Conservation (phyloP, 805 yeast genomes). For the Grigorovia humatica region DNA sequence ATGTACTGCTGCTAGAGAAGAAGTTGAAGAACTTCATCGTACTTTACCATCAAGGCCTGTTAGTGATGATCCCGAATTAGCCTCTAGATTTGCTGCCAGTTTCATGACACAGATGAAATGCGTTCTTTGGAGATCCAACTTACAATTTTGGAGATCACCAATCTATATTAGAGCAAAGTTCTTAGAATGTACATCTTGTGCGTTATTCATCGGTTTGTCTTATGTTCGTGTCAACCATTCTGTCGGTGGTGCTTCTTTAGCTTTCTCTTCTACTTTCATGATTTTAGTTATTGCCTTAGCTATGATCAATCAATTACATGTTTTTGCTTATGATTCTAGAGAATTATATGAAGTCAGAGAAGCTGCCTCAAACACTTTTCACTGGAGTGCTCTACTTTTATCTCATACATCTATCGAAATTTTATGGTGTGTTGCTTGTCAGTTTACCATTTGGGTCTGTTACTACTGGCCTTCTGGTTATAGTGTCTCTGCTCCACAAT, state of each 20-base stretch:
- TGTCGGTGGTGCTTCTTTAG: constrained; percentile 55
- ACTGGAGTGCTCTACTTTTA: constrained; percentile 50
- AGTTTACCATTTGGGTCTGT: constrained; percentile 34
- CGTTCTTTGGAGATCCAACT: constrained; percentile 42
- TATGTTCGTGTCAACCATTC: constrained; percentile 51
- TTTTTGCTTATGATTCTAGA: constrained; percentile 49
- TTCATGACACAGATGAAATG: constrained; percentile 32
- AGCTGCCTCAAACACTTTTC: constrained; percentile 59
- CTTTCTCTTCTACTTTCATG: constrained; percentile 52
- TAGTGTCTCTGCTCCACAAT: constrained; percentile 34
- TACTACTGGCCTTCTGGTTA: constrained; percentile 42
- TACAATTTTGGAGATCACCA: constrained; percentile 60
- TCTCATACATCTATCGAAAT: constrained; percentile 37
- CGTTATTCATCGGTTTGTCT: constrained; percentile 59
- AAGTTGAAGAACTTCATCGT: constrained; percentile 44
- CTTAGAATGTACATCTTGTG: constrained; percentile 40
- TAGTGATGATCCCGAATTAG: constrained; percentile 30
- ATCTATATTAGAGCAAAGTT: constrained; percentile 48
- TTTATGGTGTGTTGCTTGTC: constrained; percentile 37
- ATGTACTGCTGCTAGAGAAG: constrained; percentile 40
- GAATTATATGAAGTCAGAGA: constrained; percentile 63
- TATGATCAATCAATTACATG: constrained; percentile 53
- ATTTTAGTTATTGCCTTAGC: constrained; percentile 41
- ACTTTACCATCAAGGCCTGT: constrained; percentile 28
- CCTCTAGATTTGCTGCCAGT: constrained; percentile 39